Percentiles rank a stretch among this genome's conserved stretches.
Conservation (phyloP, 306 rosid genomes). For the Trifolium subterraneum region DNA sequence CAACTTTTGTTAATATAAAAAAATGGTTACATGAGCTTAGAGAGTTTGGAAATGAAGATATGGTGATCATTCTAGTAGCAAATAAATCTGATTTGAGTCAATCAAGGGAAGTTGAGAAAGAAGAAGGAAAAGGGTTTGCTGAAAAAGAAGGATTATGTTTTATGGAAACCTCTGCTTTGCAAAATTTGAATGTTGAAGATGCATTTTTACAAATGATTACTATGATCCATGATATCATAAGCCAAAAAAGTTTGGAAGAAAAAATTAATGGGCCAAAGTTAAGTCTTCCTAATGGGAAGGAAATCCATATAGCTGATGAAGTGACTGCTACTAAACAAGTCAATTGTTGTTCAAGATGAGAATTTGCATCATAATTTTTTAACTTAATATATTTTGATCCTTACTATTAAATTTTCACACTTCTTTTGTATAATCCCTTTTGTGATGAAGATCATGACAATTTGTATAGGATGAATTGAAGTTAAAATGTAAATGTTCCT, state of each 20-base stretch:
- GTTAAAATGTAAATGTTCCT: constrained; percentile 21
- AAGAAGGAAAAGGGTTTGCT: constrained; percentile 70
- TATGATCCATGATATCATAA: constrained; percentile 67
- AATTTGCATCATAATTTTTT: neutral
- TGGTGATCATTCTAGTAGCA: constrained; percentile 78
- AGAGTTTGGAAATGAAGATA: constrained; percentile 66
- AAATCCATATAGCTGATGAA: constrained; percentile 67
- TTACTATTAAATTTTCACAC: constrained; percentile 10
- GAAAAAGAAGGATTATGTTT: constrained; percentile 72
- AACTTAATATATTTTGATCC: neutral
- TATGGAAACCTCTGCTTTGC: constrained; percentile 93
- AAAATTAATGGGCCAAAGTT: constrained; percentile 39
- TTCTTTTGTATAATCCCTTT: neutral
- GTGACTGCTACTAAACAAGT: constrained; percentile 81
- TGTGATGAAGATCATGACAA: neutral
- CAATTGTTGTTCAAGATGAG: constrained; percentile 58
- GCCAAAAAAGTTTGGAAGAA: constrained; percentile 65
- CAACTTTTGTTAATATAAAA: constrained; percentile 58
- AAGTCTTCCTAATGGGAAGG: constrained; percentile 55
- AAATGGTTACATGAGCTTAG: constrained; percentile 85
- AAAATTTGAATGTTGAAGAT: constrained; percentile 79
- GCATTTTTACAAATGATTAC: constrained; percentile 75
- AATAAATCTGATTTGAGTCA: constrained; percentile 73
- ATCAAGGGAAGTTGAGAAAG: constrained; percentile 70
- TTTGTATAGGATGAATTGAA: neutral